Percentiles rank a stretch among this genome's conserved stretches.
These are phyloP conservation scores for Gnaphalium uliginosum DNA, from an alignment of 129 eudicot genomes.

Conservation along the genomic window DNA sequence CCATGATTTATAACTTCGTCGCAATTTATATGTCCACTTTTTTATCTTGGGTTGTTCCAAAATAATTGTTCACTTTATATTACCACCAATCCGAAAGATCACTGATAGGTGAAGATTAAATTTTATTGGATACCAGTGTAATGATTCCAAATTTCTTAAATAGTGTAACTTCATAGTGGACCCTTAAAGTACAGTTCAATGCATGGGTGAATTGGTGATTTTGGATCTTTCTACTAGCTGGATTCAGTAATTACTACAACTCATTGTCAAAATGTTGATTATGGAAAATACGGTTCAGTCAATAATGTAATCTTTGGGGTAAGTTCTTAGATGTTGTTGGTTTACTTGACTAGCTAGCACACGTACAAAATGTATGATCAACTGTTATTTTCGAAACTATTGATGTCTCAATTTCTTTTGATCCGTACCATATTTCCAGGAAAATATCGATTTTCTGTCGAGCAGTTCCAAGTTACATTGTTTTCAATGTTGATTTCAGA, in stretches of 20 bases:
- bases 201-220: too few species aligned
- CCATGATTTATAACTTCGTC: too few species aligned
- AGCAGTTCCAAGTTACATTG: not conserved
- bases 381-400: not conserved
- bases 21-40: too few species aligned
- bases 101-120: too few species aligned
- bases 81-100: too few species aligned
- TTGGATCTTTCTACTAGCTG: not conserved
- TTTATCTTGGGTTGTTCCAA: too few species aligned
- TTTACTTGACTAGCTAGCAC: not conserved
- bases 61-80: too few species aligned
- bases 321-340: not conserved
- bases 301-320: not conserved
- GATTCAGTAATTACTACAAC: too few species aligned
- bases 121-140: too few species aligned
- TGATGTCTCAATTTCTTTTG: not conserved
- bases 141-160: too few species aligned
- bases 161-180: too few species aligned
- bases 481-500: not conserved
- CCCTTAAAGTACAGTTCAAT: too few species aligned
- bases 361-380: not conserved
- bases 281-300: not conserved
- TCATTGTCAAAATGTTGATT: not conserved
- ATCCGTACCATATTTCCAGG: not conserved
- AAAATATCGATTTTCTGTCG: conserved; percentile 4